phyloP scores from a whole-genome alignment of 129 eudicot species.

The Flaveria sonorensis region DNA sequence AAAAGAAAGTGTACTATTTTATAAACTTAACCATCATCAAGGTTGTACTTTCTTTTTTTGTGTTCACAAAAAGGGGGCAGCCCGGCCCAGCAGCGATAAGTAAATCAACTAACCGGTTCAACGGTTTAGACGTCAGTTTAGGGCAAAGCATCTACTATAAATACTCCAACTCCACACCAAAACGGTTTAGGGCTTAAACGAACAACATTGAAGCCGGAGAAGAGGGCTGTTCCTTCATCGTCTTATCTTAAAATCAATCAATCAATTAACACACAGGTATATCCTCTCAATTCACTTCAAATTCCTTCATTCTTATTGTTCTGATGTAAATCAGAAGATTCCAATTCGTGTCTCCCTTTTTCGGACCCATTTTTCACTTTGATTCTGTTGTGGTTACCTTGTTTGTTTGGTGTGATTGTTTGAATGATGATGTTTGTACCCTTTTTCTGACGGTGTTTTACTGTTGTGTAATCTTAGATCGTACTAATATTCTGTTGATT shows the following conservation, averaged over 20 bases:
- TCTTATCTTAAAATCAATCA: constrained; percentile 19
- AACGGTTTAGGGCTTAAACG: constrained; percentile 61
- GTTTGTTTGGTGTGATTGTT: neutral
- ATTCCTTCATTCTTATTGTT: neutral
- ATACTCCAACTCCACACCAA: constrained; percentile 26
- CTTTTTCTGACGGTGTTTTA: too few relatives aligned
- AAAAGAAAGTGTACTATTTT: too few relatives aligned
- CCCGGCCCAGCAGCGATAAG: constrained; percentile 19
- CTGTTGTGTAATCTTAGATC: neutral
- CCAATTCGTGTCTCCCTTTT: neutral
- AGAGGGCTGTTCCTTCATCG: constrained; percentile 48
- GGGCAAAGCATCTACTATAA: constrained; percentile 48
- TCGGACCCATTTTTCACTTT: neutral
- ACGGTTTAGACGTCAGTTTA: constrained; percentile 37
- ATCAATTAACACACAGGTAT: constrained; percentile 23
- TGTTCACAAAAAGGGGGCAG: neutral
- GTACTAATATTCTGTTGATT: neutral
- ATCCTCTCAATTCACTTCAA: neutral
- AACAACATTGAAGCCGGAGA: constrained; percentile 56
- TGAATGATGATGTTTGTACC: too few relatives aligned
- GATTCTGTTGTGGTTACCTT: neutral
- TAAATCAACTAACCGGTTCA: constrained; percentile 25
- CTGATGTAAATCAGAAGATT: neutral
- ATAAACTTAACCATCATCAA: too few relatives aligned
- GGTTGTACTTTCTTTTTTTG: too few relatives aligned